phyloP scores from a whole-genome alignment of 2,329 filamentous ascomycete species.

The Phaeosphaeriaceae sp. region DNA sequence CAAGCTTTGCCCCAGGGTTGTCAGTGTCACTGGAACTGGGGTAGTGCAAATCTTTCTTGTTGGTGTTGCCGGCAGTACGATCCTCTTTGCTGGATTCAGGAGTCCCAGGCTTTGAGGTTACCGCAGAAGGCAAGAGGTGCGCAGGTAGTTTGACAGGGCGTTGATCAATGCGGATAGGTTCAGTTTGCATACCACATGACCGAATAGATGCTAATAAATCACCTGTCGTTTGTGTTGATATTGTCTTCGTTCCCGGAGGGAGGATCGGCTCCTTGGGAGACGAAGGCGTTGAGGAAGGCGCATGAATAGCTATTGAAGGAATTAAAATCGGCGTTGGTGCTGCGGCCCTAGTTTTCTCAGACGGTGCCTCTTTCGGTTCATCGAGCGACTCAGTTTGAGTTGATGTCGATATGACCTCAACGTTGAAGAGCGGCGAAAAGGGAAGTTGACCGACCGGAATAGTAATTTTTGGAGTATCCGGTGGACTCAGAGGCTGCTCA shows the following conservation, averaged over 20 bases:
- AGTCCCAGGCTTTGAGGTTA: constrained; percentile 61
- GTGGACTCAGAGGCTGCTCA: constrained; percentile 68
- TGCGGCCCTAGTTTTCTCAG: constrained; percentile 31
- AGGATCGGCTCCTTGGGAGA: constrained; percentile 77
- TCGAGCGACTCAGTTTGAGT: constrained; percentile 64
- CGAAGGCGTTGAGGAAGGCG: constrained; percentile 81
- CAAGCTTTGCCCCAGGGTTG: constrained; percentile 19
- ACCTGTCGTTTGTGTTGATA: constrained; percentile 77
- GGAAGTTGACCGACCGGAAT: constrained; percentile 53
- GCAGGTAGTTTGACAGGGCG: constrained; percentile 75
- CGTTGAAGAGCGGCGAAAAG: constrained; percentile 39
- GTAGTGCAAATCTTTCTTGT: constrained; percentile 24
- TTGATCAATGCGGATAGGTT: constrained; percentile 85
- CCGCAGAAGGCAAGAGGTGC: constrained; percentile 79
- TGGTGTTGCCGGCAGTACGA: constrained; percentile 2
- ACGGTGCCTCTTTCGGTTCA: constrained; percentile 37
- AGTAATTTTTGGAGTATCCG: constrained; percentile 65
- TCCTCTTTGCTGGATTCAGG: constrained; percentile 34
- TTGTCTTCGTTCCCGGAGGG: constrained; percentile 80
- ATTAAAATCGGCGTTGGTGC: constrained; percentile 59
- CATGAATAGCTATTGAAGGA: constrained; percentile 89
- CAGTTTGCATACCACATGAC: constrained; percentile 78
- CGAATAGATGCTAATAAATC: constrained; percentile 54
- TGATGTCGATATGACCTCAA: constrained; percentile 60
- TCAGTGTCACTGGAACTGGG: constrained; percentile 14